phyloP scores from a whole-genome alignment of 2,329 filamentous ascomycete species.

The Sporothrix variecibatus region DNA sequence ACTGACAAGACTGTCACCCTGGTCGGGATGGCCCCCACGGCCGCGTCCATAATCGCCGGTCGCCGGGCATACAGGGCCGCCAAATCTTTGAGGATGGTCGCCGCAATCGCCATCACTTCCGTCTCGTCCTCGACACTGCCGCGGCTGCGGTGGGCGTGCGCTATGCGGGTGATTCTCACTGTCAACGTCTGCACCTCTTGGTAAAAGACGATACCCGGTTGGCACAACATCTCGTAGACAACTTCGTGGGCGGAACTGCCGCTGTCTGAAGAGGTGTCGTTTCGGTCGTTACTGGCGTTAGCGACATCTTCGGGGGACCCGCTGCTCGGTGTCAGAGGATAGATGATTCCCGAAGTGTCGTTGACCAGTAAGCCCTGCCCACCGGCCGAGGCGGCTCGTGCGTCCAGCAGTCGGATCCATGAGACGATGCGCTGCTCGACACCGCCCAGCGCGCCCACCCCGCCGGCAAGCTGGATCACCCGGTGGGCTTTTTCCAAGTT shows the following conservation, averaged over 20 bases:
- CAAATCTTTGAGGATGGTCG: neutral
- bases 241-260: neutral
- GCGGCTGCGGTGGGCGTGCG: slow-evolving; percentile 5
- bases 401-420: neutral
- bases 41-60: neutral
- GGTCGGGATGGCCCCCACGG: neutral
- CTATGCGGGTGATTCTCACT: slow-evolving; percentile 3
- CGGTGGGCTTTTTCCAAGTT: slow-evolving; percentile 3
- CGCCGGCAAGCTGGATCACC: neutral
- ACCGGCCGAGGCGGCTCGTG: neutral
- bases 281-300: neutral
- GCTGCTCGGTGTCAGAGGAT: neutral
- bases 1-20: neutral
- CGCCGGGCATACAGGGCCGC: neutral
- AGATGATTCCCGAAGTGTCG: neutral
- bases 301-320: neutral
- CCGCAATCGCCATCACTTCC: slow-evolving; percentile 16
- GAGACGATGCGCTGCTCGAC: slow-evolving; percentile 1
- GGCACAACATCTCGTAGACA: neutral
- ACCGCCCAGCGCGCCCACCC: neutral
- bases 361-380: neutral
- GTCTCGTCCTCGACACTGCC: slow-evolving; percentile 14
- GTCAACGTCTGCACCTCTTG: slow-evolving; percentile 6
- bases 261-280: neutral
- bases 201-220: neutral